A percentile compares a stretch with the other conserved stretches of the same genome.
phyloP scores from a whole-genome alignment of 306 rosid species.

The Benincasa hispida region DNA sequence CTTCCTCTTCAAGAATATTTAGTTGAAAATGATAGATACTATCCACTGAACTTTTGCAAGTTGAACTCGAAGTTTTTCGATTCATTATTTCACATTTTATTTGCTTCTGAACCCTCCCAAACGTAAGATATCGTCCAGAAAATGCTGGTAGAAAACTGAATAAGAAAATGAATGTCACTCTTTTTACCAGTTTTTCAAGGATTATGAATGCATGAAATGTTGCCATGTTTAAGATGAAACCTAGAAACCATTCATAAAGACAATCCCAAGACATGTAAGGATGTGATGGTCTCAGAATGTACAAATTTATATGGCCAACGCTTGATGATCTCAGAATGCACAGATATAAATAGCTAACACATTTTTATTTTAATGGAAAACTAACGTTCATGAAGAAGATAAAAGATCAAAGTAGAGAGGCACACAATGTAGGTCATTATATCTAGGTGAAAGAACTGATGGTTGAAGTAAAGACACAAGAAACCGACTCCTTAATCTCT shows the following conservation, averaged over 20 bases:
- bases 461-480: background rate
- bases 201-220: background rate
- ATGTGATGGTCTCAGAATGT: background rate
- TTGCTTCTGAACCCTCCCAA: constrained; percentile 72
- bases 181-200: background rate
- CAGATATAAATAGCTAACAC: background rate
- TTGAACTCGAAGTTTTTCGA: constrained; percentile 20
- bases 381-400: background rate
- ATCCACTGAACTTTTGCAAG: constrained; percentile 6
- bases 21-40: constrained; percentile 1
- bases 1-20: constrained; percentile 2
- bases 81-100: constrained; percentile 57
- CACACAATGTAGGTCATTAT: background rate
- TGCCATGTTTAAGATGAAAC: background rate
- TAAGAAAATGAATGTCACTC: constrained; percentile 11
- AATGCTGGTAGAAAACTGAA: constrained; percentile 56
- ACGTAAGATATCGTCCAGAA: constrained; percentile 35
- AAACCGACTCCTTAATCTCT: background rate
- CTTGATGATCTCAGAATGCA: background rate
- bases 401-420: background rate
- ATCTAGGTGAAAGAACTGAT: background rate
- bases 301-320: background rate
- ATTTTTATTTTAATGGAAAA: background rate
- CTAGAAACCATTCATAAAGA: background rate
- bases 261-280: background rate